These are phyloP conservation scores for Prunus fruticosa DNA, from an alignment of 306 rosid genomes.

Conservation along the genomic window DNA sequence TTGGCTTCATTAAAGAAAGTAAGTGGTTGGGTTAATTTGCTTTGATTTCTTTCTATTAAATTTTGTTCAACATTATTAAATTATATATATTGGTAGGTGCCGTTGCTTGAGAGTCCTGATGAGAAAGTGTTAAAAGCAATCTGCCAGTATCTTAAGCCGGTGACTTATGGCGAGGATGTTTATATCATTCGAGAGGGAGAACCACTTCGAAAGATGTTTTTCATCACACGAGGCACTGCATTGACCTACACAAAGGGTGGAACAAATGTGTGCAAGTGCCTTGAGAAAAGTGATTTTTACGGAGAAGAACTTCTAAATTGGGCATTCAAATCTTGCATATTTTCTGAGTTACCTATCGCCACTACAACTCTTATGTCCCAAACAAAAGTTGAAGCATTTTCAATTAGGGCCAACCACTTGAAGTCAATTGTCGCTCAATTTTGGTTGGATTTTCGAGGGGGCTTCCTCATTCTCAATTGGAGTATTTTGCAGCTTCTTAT, in stretches of 20 bases:
- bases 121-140: neutral
- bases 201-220: too few species aligned
- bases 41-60: neutral
- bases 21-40: too few species aligned
- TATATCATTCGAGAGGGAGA: too few species aligned
- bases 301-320: conserved; percentile 4
- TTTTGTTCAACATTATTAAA: too few species aligned
- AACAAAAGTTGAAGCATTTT: conserved; percentile 17
- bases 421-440: neutral
- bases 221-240: too few species aligned
- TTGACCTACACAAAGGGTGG: too few species aligned
- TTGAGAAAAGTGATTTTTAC: too few species aligned
- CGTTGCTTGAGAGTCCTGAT: neutral
- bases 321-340: neutral
- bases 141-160: too few species aligned
- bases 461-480: neutral
- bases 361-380: neutral
- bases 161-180: too few species aligned
- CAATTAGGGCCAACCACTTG: conserved; percentile 8
- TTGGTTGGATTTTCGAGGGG: too few species aligned
- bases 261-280: too few species aligned
- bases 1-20: neutral
- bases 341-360: conserved; percentile 7
- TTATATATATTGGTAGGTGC: neutral
- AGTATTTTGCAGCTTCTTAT: neutral